Percentiles rank a stretch among this genome's conserved stretches.
Conservation (phyloP, 495 filamentous ascomycete species). For the Entonaema liquescens region DNA sequence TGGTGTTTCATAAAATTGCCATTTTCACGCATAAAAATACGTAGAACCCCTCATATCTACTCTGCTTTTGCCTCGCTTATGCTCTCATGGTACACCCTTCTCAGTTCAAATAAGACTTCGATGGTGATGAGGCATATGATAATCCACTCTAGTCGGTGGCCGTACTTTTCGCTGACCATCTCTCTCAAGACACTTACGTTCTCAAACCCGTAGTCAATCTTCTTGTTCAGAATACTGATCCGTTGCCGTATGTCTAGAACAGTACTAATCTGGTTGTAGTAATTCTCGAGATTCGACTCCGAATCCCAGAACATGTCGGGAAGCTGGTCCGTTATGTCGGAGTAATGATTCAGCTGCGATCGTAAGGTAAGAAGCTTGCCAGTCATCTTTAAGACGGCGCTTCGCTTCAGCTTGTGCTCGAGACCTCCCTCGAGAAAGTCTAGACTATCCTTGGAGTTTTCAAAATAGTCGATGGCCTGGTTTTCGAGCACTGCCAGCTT, state of each 20-base stretch:
- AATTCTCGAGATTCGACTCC: conserved; percentile 83
- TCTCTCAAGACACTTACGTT: conserved; percentile 91
- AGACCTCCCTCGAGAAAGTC: conserved; percentile 79
- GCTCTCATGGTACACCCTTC: conserved; percentile 58
- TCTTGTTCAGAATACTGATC: conserved; percentile 92
- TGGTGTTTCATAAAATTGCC: not conserved
- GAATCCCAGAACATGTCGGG: conserved; percentile 98
- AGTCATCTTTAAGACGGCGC: conserved; percentile 89
- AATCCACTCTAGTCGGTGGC: conserved; percentile 91
- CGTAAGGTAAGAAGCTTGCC: conserved; percentile 90
- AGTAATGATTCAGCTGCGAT: conserved; percentile 95
- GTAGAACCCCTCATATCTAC: not conserved
- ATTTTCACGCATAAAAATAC: not conserved
- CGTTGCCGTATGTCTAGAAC: conserved; percentile 92
- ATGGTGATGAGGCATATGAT: conserved; percentile 94
- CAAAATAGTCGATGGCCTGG: conserved; percentile 82
- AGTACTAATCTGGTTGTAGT: conserved; percentile 91
- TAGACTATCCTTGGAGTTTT: conserved; percentile 68
- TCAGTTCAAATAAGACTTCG: conserved; percentile 76
- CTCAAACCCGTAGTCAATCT: conserved; percentile 97
- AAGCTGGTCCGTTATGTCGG: conserved; percentile 92
- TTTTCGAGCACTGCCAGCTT: conserved; percentile 94
- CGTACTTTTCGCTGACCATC: conserved; percentile 87
- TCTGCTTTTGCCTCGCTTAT: conserved; percentile 9
- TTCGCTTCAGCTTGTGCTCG: conserved; percentile 71